Evolutionary conservation across 2,329 filamentous ascomycete species (phyloP).

Genomic region (Bretziella fagacearum): DNA sequence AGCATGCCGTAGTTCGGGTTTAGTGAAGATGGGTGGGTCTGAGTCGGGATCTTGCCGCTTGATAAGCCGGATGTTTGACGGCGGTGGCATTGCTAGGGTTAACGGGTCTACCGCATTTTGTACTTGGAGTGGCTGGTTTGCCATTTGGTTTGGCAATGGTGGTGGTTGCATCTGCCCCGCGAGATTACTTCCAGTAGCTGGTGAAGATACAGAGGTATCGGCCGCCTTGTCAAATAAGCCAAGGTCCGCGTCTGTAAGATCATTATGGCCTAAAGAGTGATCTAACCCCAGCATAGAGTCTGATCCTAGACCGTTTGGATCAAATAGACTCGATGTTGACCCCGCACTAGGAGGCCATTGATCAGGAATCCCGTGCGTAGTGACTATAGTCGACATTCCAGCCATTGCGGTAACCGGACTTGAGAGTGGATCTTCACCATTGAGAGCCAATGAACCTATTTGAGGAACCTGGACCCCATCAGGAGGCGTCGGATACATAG

Average conservation of each 20-base stretch:
- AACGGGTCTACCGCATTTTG: conserved; percentile 1
- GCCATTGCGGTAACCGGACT: conserved; percentile 26
- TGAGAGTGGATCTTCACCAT: conserved; percentile 36
- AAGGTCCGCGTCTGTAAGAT: conserved; percentile 69
- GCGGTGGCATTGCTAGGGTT: conserved; percentile 9
- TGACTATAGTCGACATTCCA: background rate
- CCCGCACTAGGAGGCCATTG: conserved; percentile 26
- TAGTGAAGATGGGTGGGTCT: conserved; percentile 31
- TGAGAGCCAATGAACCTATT: background rate
- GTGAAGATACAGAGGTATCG: conserved; percentile 5
- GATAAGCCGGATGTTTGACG: conserved; percentile 12
- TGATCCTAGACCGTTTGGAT: background rate
- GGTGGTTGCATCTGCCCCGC: conserved; percentile 12
- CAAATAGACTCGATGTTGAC: conserved; percentile 19
- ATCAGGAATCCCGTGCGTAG: conserved; percentile 13
- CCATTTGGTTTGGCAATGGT: conserved; percentile 14
- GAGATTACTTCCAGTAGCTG: background rate
- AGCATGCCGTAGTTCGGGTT: conserved; percentile 41
- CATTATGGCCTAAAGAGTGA: conserved; percentile 44
- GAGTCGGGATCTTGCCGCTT: conserved; percentile 10
- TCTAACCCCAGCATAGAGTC: background rate
- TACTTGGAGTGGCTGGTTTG: background rate
- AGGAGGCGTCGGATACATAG: conserved; percentile 56
- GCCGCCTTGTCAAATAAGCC: conserved; percentile 49
- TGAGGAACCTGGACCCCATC: conserved; percentile 40